Conservation (phyloP, 2,329 filamentous ascomycete genomes). For the Xylaria sp. region DNA sequence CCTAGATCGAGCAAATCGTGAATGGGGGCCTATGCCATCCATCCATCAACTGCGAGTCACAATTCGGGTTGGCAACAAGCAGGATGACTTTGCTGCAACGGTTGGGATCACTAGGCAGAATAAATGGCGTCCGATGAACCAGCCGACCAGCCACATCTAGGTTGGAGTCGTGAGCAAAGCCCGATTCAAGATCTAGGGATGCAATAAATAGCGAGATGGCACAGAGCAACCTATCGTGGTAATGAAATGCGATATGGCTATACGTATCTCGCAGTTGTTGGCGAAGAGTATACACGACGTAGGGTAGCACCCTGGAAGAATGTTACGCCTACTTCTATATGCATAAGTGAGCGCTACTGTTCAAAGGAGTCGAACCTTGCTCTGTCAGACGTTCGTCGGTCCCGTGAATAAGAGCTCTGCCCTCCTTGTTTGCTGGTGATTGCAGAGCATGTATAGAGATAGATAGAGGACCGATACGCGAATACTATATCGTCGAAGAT, state of each 20-base stretch:
- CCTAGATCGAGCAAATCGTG: slow-evolving; percentile 16
- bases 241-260: background rate
- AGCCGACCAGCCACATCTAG: slow-evolving; percentile 20
- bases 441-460: background rate
- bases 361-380: slow-evolving; percentile 16
- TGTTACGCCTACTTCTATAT: slow-evolving; percentile 16
- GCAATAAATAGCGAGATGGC: slow-evolving; percentile 15
- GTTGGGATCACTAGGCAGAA: slow-evolving; percentile 13
- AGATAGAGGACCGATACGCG: background rate
- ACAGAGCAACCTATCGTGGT: background rate
- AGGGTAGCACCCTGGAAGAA: slow-evolving; percentile 15
- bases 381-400: slow-evolving; percentile 21
- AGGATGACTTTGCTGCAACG: background rate
- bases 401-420: slow-evolving; percentile 13
- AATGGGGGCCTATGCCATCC: no score
- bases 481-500: background rate
- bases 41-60: slow-evolving; percentile 9
- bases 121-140: slow-evolving; percentile 1
- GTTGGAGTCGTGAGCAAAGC: slow-evolving; percentile 9
- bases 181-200: slow-evolving; percentile 8
- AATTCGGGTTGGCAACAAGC: slow-evolving; percentile 1
- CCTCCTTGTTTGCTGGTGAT: slow-evolving; percentile 2
- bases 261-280: background rate
- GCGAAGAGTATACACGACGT: background rate
- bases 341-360: slow-evolving; percentile 18